Evolutionary conservation across 495 filamentous ascomycete species (phyloP).

Genomic region (Penicillium verhagenii): DNA sequence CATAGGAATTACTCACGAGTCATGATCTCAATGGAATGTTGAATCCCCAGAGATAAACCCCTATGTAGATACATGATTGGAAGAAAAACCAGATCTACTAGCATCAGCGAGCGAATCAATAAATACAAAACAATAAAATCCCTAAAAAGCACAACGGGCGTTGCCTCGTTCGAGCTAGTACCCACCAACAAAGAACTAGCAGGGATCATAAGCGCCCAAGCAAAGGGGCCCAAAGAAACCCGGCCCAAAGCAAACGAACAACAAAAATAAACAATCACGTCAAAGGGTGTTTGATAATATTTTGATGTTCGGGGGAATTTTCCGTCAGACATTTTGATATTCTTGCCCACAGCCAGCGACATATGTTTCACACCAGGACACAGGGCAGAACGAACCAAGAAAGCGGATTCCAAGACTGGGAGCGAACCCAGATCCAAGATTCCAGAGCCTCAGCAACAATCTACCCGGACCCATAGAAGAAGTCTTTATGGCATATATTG

Average conservation of each 20-base stretch:
- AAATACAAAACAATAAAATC: neutral
- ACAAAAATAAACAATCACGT: too few relatives aligned
- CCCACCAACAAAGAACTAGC: neutral
- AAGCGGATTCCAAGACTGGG: neutral
- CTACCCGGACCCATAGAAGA: neutral
- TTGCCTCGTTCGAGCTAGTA: neutral
- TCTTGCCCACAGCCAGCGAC: neutral
- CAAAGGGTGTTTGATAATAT: too few relatives aligned
- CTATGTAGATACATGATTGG: too few relatives aligned
- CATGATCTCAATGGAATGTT: too few relatives aligned
- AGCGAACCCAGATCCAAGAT: neutral
- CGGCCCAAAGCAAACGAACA: too few relatives aligned
- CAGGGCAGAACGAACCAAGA: neutral
- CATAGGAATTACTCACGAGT: too few relatives aligned
- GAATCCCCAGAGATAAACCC: too few relatives aligned
- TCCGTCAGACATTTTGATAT: neutral
- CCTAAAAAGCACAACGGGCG: neutral
- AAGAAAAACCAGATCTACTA: too few relatives aligned
- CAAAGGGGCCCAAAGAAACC: too few relatives aligned
- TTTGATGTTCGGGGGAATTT: neutral
- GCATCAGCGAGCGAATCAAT: too few relatives aligned
- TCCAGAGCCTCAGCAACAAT: neutral
- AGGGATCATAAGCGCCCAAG: too few relatives aligned
- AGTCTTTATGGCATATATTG: neutral
- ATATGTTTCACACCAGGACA: neutral